Percentiles rank a stretch among this genome's conserved stretches.
These are phyloP conservation scores for Lentinus brumalis DNA, from an alignment of 768 basidiomycete genomes.

Conservation along the genomic window DNA sequence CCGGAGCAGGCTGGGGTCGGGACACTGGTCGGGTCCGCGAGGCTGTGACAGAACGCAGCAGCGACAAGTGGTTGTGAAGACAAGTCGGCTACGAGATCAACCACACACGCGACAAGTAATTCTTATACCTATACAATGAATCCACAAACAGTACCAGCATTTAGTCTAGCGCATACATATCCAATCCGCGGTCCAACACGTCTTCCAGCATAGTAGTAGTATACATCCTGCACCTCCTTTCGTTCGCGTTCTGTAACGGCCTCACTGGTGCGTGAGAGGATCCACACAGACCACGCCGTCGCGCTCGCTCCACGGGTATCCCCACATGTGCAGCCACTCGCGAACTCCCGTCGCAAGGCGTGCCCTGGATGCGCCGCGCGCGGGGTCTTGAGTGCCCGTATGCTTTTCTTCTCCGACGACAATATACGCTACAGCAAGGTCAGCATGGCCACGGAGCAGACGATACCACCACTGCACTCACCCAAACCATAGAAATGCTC, in stretches of 20 bases:
- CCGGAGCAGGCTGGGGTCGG: conserved; percentile 3
- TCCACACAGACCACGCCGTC: conserved; percentile 92
- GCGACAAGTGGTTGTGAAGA: not conserved
- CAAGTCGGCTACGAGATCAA: not conserved
- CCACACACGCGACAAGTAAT: not conserved
- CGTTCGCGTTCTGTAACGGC: not conserved
- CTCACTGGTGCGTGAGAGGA: conserved; percentile 64
- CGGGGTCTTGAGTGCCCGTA: conserved; percentile 85
- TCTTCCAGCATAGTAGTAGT: not conserved
- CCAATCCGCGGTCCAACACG: not conserved
- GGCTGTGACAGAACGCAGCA: not conserved
- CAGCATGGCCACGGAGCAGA: not conserved
- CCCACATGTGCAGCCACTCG: conserved; percentile 92
- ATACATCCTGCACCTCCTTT: not conserved
- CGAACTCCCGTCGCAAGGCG: conserved; percentile 86
- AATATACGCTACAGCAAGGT: conserved; percentile 61
- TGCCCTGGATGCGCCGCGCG: conserved; percentile 78
- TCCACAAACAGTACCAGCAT: not conserved
- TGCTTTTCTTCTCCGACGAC: conserved; percentile 97
- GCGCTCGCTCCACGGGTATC: conserved; percentile 93
- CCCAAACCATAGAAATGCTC: conserved; percentile 89
- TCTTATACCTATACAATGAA: not conserved
- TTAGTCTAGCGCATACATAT: conserved; percentile 2
- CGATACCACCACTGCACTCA: conserved; percentile 35
- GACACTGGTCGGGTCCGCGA: not conserved